Evolutionary conservation across 2,329 filamentous ascomycete species (phyloP), one percentile per base, ranked within the genome.

Genomic region (Colletotrichum navitas): DNA sequence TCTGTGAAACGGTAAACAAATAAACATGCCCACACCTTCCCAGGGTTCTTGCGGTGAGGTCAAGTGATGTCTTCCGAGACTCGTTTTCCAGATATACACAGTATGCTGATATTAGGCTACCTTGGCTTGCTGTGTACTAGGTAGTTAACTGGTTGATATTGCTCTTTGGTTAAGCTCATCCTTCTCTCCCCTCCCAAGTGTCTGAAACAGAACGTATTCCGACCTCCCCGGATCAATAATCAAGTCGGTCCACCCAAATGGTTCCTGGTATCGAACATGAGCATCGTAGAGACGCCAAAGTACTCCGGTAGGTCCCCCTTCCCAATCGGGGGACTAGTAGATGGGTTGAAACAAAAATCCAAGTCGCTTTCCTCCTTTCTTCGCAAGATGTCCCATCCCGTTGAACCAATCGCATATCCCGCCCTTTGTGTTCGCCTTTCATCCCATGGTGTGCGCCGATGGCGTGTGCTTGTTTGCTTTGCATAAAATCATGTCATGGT

Each of bases 221-320:
- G 54, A 47, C 39, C 55, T 21, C 41, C 16, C 39, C n/a, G 52
- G 29, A 24, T 51, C 60, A 56, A 64, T 36, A 66, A 60, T 59
- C 54, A 52, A 58, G 52, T 51, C 61, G 62, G 51, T 58, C 59
- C 65, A 63, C 59, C 65, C 54, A 61, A 59, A 36, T 64, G 66
- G 60, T 72, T 66, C 66, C 70, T 72, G 70, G 70, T 72, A 72
- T 72, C 70, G 70, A 72, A 72, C 70, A 72, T 72, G 70, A 72
- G 67, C 70, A 72, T 71, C 70, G 70, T 71, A 58, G 59, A 59
- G 69, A 71, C 70, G 67, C 70, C 70, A 72, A 71, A 72, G 61
- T 71, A 72, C 70, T 72, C 70, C 70, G 68, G 41, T 71, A 32
- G 63, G 54, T 55, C 59, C 45, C 26, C 39, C 47, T 14, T 39